These are phyloP conservation scores for Colletotrichum godetiae DNA, from an alignment of 2,329 filamentous ascomycete species.

Conservation along the genomic window DNA sequence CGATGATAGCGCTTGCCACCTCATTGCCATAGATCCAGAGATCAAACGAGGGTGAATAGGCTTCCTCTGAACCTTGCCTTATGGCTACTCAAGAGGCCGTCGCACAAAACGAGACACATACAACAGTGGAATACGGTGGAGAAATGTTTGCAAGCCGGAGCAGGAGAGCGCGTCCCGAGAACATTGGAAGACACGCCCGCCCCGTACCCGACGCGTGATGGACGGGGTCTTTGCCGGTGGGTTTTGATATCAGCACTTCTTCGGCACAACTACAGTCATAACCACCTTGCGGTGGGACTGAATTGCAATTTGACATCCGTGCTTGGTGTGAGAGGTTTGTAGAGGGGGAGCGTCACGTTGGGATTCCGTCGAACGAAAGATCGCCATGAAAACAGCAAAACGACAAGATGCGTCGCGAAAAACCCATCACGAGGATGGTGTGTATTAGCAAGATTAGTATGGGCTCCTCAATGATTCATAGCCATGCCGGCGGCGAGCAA, in stretches of 20 bases:
- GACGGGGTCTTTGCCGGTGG: conserved; percentile 43
- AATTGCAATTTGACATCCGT: conserved; percentile 99
- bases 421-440: conserved; percentile 28
- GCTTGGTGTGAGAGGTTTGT: conserved; percentile 61
- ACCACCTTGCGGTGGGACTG: conserved; percentile 64
- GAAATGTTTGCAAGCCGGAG: conserved; percentile 38
- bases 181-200: conserved; percentile 34
- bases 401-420: conserved; percentile 12
- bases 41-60: background rate
- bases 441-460: conserved; percentile 37
- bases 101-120: background rate
- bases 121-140: background rate
- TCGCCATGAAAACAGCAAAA: background rate
- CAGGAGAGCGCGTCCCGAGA: conserved; percentile 31
- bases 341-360: background rate
- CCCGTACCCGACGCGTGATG: conserved; percentile 37
- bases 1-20: background rate
- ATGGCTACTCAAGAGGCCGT: background rate
- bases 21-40: background rate
- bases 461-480: conserved; percentile 22
- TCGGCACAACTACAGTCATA: conserved; percentile 97
- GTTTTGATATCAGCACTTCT: conserved; percentile 92
- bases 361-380: background rate
- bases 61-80: background rate
- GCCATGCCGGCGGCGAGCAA: conserved; percentile 25